These are phyloP conservation scores for Postia placenta DNA, from an alignment of 768 basidiomycete species.

Conservation along the genomic window DNA sequence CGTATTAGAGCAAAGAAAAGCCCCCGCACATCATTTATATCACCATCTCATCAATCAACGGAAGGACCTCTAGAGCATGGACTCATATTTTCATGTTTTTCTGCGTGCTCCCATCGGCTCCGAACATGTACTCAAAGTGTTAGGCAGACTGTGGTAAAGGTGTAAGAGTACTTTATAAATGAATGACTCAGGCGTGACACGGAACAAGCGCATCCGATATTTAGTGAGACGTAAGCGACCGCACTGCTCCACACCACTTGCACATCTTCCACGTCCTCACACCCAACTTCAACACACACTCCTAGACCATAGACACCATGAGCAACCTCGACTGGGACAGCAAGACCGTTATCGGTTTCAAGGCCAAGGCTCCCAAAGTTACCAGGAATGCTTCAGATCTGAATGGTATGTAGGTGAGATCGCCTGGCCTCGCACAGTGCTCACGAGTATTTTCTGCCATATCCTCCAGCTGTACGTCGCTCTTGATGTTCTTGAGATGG, in stretches of 20 bases:
- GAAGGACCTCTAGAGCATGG: neutral
- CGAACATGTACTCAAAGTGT: neutral
- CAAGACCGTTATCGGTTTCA: slow-evolving; percentile 68
- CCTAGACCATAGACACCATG: slow-evolving; percentile 14
- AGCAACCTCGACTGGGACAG: slow-evolving; percentile 57
- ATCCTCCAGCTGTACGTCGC: slow-evolving; percentile 50
- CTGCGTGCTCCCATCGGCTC: slow-evolving; percentile 7
- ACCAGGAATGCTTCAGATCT: slow-evolving; percentile 55
- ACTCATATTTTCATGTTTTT: neutral
- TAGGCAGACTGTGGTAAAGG: slow-evolving; percentile 2
- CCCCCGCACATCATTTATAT: too few species aligned
- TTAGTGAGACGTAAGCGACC: slow-evolving; percentile 17
- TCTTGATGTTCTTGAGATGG: neutral
- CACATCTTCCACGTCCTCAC: slow-evolving; percentile 2
- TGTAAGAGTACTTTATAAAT: neutral
- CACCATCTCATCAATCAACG: too few species aligned
- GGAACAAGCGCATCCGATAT: slow-evolving; percentile 10
- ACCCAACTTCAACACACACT: neutral
- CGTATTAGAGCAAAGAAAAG: too few species aligned
- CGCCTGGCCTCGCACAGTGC: neutral
- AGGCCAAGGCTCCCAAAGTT: slow-evolving; percentile 56
- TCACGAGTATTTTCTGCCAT: slow-evolving; percentile 11
- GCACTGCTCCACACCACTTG: slow-evolving; percentile 13
- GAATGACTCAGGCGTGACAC: slow-evolving; percentile 6
- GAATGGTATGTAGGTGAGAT: slow-evolving; percentile 34